Evolutionary conservation across 257 asterid species (phyloP).

Genomic region (Voacanga thouarsii): DNA sequence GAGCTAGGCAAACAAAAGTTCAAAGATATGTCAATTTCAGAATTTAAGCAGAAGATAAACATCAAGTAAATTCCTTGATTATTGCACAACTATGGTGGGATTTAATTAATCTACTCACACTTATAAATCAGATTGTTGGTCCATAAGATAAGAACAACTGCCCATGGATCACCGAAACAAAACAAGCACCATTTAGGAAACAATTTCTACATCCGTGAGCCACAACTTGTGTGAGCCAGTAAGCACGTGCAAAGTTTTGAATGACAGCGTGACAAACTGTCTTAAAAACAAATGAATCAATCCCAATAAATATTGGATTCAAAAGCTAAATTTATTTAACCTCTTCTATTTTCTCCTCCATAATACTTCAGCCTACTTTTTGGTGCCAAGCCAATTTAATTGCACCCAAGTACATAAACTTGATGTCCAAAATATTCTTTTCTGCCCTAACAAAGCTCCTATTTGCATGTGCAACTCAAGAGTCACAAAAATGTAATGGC

Average conservation of each 20-base stretch:
- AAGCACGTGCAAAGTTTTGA: background rate
- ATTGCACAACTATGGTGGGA: background rate
- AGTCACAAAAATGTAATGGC: constrained; percentile 13
- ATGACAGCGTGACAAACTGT: background rate
- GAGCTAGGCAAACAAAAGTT: background rate
- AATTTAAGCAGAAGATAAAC: background rate
- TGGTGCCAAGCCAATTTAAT: background rate
- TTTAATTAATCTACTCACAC: background rate
- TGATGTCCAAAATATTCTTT: background rate
- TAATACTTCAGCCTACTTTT: background rate
- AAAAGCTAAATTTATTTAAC: background rate
- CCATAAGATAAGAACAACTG: background rate
- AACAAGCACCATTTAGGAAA: background rate
- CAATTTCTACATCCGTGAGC: constrained; percentile 1
- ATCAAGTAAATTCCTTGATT: background rate
- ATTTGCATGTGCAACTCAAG: background rate
- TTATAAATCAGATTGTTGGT: background rate
- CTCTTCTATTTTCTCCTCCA: background rate
- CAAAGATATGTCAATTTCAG: background rate
- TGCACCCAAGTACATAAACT: background rate
- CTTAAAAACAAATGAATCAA: background rate
- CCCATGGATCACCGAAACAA: background rate
- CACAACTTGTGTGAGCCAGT: background rate
- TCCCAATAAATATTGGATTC: background rate
- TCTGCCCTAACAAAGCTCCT: background rate